phyloP scores from a whole-genome alignment of 2,329 filamentous ascomycete genomes.

The Aspergillus flavus region DNA sequence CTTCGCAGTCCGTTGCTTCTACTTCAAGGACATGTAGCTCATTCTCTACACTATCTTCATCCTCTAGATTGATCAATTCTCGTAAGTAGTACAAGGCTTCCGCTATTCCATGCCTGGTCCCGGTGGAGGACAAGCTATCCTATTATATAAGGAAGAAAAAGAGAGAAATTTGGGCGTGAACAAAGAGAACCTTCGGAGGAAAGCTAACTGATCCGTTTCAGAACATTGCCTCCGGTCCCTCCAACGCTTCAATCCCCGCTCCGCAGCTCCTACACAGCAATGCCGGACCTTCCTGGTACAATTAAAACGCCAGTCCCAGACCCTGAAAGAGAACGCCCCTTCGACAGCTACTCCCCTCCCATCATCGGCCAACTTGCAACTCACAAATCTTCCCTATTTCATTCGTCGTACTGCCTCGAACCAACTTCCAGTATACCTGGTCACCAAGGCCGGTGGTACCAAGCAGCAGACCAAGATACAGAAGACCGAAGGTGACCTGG shows the following conservation, averaged over 20 bases:
- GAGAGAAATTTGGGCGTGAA: background rate
- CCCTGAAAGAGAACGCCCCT: slow-evolving; percentile 31
- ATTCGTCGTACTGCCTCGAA: slow-evolving; percentile 71
- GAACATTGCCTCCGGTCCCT: slow-evolving; percentile 27
- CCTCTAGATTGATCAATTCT: slow-evolving; percentile 28
- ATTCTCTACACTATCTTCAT: slow-evolving; percentile 32
- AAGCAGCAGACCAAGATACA: slow-evolving; percentile 73
- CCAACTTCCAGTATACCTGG: slow-evolving; percentile 76
- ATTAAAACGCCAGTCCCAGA: slow-evolving; percentile 40
- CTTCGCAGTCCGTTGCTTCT: slow-evolving; percentile 31
- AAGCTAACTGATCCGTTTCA: slow-evolving; percentile 20
- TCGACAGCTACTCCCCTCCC: slow-evolving; percentile 31
- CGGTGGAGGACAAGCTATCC: background rate
- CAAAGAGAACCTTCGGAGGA: background rate
- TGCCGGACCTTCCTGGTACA: slow-evolving; percentile 41
- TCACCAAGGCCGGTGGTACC: slow-evolving; percentile 74
- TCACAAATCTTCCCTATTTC: slow-evolving; percentile 64
- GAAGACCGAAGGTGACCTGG: slow-evolving; percentile 74
- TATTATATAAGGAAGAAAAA: background rate
- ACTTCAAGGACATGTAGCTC: slow-evolving; percentile 33
- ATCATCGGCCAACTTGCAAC: slow-evolving; percentile 31
- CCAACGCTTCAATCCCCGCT: slow-evolving; percentile 19
- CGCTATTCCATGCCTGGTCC: slow-evolving; percentile 6
- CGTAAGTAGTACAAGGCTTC: slow-evolving; percentile 31
- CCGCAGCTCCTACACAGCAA: slow-evolving; percentile 30